Conservation (phyloP, 2,329 filamentous ascomycete genomes). For the Salinomyces thailandicus region DNA sequence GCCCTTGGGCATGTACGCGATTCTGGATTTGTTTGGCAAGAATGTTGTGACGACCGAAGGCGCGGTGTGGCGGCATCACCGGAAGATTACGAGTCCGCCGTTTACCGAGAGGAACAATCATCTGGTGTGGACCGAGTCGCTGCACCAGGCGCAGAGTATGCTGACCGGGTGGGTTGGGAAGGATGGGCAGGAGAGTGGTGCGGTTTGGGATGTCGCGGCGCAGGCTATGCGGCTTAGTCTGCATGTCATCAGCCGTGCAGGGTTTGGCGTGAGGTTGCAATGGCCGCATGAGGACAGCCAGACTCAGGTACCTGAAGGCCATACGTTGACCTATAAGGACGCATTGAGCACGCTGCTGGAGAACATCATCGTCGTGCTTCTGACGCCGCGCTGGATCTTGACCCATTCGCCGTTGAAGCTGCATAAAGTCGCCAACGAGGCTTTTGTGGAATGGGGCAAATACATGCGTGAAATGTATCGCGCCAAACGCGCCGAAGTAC, state of each 20-base stretch:
- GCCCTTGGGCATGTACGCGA: conserved; percentile 48
- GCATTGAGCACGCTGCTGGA: conserved; percentile 53
- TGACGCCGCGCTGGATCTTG: conserved; percentile 50
- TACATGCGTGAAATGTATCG: conserved; percentile 62
- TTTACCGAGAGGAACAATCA: conserved; percentile 70
- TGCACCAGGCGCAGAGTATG: conserved; percentile 55
- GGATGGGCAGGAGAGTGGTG: conserved; percentile 32
- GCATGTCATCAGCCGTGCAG: conserved; percentile 56
- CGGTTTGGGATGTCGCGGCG: conserved; percentile 47
- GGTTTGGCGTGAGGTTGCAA: conserved; percentile 52
- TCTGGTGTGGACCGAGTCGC: conserved; percentile 53
- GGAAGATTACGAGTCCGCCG: conserved; percentile 58
- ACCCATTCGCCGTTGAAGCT: conserved; percentile 42
- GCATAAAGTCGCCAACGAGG: conserved; percentile 43
- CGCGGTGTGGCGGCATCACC: conserved; percentile 57
- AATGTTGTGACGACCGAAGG: conserved; percentile 66
- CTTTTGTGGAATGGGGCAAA: conserved; percentile 52
- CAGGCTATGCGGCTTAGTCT: conserved; percentile 57
- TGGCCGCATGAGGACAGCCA: conserved; percentile 48
- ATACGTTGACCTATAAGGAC: conserved; percentile 55
- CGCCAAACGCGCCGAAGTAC: conserved; percentile 45
- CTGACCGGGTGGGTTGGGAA: conserved; percentile 46
- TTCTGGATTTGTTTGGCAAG: conserved; percentile 56
- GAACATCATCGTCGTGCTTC: conserved; percentile 50
- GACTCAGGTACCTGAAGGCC: conserved; percentile 34